Evolutionary conservation across 306 rosid species (phyloP).

Genomic region (Bauhinia variegata): DNA sequence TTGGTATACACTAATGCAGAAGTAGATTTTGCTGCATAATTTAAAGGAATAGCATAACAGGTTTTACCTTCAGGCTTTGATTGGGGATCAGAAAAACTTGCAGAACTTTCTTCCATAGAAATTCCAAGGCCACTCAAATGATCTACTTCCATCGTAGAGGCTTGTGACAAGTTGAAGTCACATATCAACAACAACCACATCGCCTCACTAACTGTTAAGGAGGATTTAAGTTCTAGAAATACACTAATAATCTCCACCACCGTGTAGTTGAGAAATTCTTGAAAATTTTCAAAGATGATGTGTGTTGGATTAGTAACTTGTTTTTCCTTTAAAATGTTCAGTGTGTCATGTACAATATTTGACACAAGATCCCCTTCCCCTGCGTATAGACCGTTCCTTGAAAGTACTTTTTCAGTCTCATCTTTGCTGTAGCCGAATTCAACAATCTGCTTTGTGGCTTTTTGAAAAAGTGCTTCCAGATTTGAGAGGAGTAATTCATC

Average conservation of each 20-base stretch:
- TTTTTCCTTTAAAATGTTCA: too few species aligned
- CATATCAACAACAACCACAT: slow-evolving; percentile 72
- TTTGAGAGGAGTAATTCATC: too few species aligned
- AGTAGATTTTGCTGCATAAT: slow-evolving; percentile 35
- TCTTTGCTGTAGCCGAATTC: too few species aligned
- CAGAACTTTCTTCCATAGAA: slow-evolving; percentile 30
- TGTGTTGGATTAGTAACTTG: too few species aligned
- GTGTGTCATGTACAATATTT: too few species aligned
- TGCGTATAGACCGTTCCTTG: too few species aligned
- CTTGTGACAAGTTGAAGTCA: slow-evolving; percentile 64
- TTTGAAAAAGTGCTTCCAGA: too few species aligned
- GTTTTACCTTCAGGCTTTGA: slow-evolving; percentile 32
- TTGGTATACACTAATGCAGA: slow-evolving; percentile 19
- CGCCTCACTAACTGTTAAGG: slow-evolving; percentile 61
- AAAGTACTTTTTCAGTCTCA: too few species aligned
- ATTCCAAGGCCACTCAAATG: slow-evolving; percentile 36
- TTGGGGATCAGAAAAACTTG: slow-evolving; percentile 27
- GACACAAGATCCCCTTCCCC: too few species aligned
- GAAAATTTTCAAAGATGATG: too few species aligned
- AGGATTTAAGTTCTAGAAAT: slow-evolving; percentile 62
- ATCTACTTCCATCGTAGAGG: slow-evolving; percentile 47
- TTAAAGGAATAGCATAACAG: slow-evolving; percentile 25
- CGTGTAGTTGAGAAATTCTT: too few species aligned
- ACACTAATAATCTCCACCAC: slow-evolving; percentile 60
- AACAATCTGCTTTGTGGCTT: too few species aligned